Conservation (phyloP, 306 rosid species). For the Pueraria montana region DNA sequence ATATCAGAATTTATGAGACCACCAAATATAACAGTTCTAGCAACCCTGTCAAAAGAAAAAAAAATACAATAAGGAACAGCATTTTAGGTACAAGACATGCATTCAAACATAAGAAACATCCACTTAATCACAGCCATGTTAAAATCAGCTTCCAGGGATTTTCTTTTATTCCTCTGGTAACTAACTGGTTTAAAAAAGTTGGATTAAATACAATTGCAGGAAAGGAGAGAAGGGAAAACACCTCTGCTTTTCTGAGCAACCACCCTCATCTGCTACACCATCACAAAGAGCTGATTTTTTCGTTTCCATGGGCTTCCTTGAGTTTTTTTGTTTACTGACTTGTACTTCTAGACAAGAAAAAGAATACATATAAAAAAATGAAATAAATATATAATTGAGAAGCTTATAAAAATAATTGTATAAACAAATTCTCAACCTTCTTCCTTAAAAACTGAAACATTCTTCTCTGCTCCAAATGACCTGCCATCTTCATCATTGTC, state of each 20-base stretch:
- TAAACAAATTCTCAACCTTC: constrained; percentile 62
- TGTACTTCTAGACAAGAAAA: constrained; percentile 41
- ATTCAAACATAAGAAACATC: constrained; percentile 8
- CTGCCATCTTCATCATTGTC: constrained; percentile 54
- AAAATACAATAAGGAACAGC: constrained; percentile 39
- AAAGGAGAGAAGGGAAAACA: constrained; percentile 46
- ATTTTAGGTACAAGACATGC: constrained; percentile 11
- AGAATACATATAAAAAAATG: constrained; percentile 17
- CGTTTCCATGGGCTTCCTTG: constrained; percentile 61
- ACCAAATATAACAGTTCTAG: constrained; percentile 89
- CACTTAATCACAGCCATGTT: constrained; percentile 24
- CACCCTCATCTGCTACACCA: constrained; percentile 66
- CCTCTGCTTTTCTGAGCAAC: constrained; percentile 89
- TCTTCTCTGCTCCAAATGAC: constrained; percentile 53
- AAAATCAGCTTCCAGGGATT: constrained; percentile 23
- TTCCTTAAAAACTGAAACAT: constrained; percentile 59
- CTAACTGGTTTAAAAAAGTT: constrained; percentile 1
- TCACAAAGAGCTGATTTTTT: constrained; percentile 63
- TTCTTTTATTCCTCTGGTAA: constrained; percentile 7
- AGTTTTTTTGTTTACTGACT: constrained; percentile 43
- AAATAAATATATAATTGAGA: background rate
- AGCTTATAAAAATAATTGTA: constrained; percentile 28
- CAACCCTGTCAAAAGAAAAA: constrained; percentile 73
- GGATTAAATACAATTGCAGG: constrained; percentile 29
- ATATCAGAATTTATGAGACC: constrained; percentile 77